Evolutionary conservation across 352 stramenopile species (phyloP), one percentile per base, ranked within the genome.

Genomic region (Globisporangium camurandrum): DNA sequence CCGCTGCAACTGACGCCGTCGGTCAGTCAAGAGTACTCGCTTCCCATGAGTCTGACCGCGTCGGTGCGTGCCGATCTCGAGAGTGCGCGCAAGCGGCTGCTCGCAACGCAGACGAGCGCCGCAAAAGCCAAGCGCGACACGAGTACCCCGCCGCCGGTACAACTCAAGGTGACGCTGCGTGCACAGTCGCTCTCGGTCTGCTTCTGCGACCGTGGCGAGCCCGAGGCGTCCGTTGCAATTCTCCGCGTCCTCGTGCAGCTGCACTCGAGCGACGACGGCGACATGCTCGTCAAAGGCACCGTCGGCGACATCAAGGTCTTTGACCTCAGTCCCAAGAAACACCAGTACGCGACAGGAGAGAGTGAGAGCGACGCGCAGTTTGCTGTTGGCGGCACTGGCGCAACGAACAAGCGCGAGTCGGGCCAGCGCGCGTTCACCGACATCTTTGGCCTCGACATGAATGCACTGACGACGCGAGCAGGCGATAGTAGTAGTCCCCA

Each of bases 11-110:
- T 72, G 27, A 62, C 74, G 27, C 62, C 75, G 6, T 80, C 72
- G 1, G 67, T 87, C 16, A 69, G 60, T 8, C 69, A 86, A 56
- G 80, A 92, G 46, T 92, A 87, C 52, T 71, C 61, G 16, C 64
- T 88, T n/a, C 64, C 74, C 12, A 66, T 87, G 46, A 83, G 67
- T 40, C 64, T 94, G 12, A 89, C 78, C 3, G 83, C 92, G 19
- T 94, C 81, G 27, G 79, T 95, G 33, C 62, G 71, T 9, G 79
- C 75, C 22, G 84, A 95, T 66, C 59, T 95, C 22, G 81, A 95
- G 52, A 63, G 65, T 43, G 84, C 84, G n/a, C 70, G 80, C 22
- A 80, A 85, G 28, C 62, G 69, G 22, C 56, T 92, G 19, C 59
- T 86, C 47, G 57, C 72, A 23, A 64, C 67, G 43, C 48, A 69